Base-by-base conservation (phyloP, 1,284 basidiomycete genomes). In the Anthracocystis panici-leucophaei region DNA sequence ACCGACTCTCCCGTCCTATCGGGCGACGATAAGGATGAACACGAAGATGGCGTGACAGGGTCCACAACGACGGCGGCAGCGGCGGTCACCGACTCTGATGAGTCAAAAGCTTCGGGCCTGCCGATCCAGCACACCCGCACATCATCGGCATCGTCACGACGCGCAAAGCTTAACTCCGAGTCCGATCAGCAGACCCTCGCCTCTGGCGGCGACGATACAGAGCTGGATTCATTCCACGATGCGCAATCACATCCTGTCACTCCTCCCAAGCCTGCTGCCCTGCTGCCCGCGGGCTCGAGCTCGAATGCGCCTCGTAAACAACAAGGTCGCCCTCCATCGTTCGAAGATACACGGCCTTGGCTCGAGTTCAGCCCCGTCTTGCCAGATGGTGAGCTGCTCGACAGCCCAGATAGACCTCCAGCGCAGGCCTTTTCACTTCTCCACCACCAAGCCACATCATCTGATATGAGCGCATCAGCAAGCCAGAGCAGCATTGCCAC, bases 331-430 rank as follows among this genome's bases (percentile, higher is more conserved):
- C 46, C 51, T 38, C 58, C 62, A 12, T 69, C 71, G 0, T 46
- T 64, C 21, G 65, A 69, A 25, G 65, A 74, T 31, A 74, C 71
- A 8, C 71, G 71, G 23, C 65, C 71, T 16, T 74, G 65, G 65
- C 71, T 74, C 35, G 71, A 74, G 55, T 74, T 74, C 48, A 74
- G 71, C 51, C 66, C 71, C 2, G 51, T 74, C 10, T 20, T 74
- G 27, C 65, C 71, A 16, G 71, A 69, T 27, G 16, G 44, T 10
- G 71, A 74, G 33, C 53, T 69, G 25, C 50, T 65, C 16, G 71
- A 65, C n/a, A 57, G 51, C 29, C 63, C 68, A 7, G 46, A 14
- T 14, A 50, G 57, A 25, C 42, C 25, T 9, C 33, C 53, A 11
- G 40, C 58, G 5, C 48, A 57, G 4, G 48, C 21, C 50, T 64